Percentiles rank a stretch among this genome's conserved stretches.
Conservation (phyloP, 306 rosid species). For the Dryas octopetala region DNA sequence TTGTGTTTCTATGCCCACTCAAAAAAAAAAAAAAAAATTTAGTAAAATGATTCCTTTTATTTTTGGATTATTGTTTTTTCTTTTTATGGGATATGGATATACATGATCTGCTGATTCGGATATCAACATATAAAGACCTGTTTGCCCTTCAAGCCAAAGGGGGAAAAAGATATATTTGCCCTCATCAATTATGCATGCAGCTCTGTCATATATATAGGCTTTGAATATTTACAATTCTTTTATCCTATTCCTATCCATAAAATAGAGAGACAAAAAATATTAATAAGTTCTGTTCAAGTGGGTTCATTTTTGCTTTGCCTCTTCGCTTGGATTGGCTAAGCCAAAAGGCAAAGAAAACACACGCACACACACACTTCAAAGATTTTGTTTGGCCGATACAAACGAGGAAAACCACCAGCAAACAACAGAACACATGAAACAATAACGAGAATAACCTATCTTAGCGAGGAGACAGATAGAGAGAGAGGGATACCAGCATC, state of each 20-base stretch:
- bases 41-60: neutral
- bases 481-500: no score
- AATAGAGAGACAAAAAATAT: neutral
- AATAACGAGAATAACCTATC: neutral
- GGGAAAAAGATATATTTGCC: no score
- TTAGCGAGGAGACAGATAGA: no score
- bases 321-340: neutral
- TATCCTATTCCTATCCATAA: neutral
- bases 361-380: neutral
- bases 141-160: neutral
- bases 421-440: neutral
- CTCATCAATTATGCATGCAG: neutral
- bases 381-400: neutral
- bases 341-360: neutral
- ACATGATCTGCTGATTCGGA: slow-evolving; percentile 3
- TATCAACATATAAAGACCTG: neutral
- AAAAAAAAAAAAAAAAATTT: neutral
- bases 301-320: neutral
- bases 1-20: slow-evolving; percentile 20
- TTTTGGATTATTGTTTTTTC: neutral
- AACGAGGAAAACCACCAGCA: neutral
- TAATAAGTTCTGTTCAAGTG: no score
- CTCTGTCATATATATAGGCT: neutral
- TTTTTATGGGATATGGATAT: slow-evolving; percentile 5
- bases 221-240: neutral